These are phyloP conservation scores for Mimosa pudica DNA, from an alignment of 306 rosid genomes.

Conservation along the genomic window DNA sequence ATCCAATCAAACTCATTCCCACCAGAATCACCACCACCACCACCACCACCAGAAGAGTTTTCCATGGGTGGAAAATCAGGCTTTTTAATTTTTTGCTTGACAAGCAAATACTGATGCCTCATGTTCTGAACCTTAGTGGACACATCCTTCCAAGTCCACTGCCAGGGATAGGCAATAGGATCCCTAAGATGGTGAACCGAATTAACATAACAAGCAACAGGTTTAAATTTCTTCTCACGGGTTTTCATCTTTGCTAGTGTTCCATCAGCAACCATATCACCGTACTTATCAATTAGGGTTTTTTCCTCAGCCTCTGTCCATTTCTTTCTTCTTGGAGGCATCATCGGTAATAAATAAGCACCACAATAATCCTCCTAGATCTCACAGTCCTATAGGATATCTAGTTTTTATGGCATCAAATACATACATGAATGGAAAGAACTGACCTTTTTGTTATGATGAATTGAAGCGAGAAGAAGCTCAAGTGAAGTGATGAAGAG, in stretches of 20 bases:
- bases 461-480: constrained; percentile 17
- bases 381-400: constrained; percentile 40
- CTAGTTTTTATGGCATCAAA: constrained; percentile 43
- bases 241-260: constrained; percentile 84
- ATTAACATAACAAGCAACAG: constrained; percentile 85
- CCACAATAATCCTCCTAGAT: constrained; percentile 22
- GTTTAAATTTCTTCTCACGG: constrained; percentile 91
- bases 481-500: background rate
- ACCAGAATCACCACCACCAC: constrained; percentile 51
- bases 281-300: constrained; percentile 86
- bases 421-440: constrained; percentile 18
- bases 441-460: constrained; percentile 13
- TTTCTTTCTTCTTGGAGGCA: constrained; percentile 87
- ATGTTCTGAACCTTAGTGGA: constrained; percentile 98
- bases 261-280: constrained; percentile 83
- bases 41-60: constrained; percentile 44
- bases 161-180: constrained; percentile 86
- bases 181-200: constrained; percentile 71
- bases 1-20: constrained; percentile 87
- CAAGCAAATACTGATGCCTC: constrained; percentile 94
- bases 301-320: constrained; percentile 98
- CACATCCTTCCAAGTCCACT: constrained; percentile 96
- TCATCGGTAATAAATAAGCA: constrained; percentile 47
- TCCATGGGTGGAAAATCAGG: constrained; percentile 49
- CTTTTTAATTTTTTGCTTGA: constrained; percentile 94